A percentile compares a stretch with the other conserved stretches of the same genome.
Conservation (phyloP, 306 rosid species). For the Cucurbita pepo region DNA sequence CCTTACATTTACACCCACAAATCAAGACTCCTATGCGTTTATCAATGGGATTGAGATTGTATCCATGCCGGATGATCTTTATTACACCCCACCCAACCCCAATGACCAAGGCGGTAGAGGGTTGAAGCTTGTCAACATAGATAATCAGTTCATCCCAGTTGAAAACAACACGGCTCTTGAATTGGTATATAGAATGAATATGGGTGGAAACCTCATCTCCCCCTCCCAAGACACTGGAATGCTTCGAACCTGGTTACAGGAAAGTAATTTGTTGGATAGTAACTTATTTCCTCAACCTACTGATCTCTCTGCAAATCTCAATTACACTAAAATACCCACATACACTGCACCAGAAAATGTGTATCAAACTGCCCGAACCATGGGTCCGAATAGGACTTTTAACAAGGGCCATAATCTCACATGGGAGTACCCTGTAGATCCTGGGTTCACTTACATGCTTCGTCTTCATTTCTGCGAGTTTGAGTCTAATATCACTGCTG, state of each 20-base stretch:
- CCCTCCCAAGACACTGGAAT: background rate
- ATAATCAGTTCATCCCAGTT: background rate
- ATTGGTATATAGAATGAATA: conserved; percentile 7
- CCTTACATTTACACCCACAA: conserved; percentile 11
- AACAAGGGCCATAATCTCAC: conserved; percentile 10
- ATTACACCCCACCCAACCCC: background rate
- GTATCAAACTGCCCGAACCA: conserved; percentile 1
- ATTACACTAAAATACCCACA: background rate
- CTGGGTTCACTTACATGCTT: conserved; percentile 9
- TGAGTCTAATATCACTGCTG: background rate
- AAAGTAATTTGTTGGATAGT: background rate
- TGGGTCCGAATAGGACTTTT: background rate
- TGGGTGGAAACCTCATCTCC: background rate
- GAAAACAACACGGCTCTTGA: background rate
- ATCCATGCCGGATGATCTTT: conserved; percentile 9
- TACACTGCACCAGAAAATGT: conserved; percentile 6
- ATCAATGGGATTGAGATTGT: conserved; percentile 12
- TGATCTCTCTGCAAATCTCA: background rate
- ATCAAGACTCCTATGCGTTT: background rate
- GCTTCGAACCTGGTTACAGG: conserved; percentile 4
- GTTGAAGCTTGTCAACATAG: background rate
- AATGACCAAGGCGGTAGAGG: background rate
- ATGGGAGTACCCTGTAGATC: conserved; percentile 16
- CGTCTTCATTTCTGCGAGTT: conserved; percentile 22
- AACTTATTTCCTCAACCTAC: background rate